These are phyloP conservation scores for Tetracladium setigerum DNA, from an alignment of 495 filamentous ascomycete genomes.

Conservation along the genomic window DNA sequence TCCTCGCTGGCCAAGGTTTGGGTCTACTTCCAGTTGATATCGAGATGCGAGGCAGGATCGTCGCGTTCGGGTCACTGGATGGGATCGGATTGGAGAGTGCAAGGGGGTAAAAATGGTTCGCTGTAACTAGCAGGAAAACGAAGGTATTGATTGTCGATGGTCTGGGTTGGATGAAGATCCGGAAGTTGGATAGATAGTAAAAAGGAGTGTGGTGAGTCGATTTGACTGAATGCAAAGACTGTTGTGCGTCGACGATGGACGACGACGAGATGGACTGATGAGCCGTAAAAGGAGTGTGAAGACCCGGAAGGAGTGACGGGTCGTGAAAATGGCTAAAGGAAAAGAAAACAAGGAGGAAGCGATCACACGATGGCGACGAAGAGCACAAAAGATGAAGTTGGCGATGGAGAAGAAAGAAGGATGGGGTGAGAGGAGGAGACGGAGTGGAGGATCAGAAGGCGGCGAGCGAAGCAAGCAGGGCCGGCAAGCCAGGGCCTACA, in stretches of 20 bases:
- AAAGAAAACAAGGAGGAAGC: constrained; percentile 11
- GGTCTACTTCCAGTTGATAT: constrained; percentile 11
- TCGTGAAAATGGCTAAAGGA: constrained; percentile 17
- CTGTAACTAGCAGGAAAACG: constrained; percentile 25
- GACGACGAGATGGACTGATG: neutral
- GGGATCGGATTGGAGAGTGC: neutral
- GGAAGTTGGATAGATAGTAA: no score
- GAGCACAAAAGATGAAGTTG: constrained; percentile 7
- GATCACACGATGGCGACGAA: constrained; percentile 8
- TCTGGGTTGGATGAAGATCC: no score
- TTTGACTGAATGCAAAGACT: no score
- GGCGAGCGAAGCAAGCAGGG: neutral
- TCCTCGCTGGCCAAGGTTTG: neutral
- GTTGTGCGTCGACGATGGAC: no score
- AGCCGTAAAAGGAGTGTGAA: constrained; percentile 1
- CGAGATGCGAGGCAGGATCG: constrained; percentile 2
- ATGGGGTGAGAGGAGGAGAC: constrained; percentile 7
- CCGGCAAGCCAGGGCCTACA: no score
- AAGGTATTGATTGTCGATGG: no score
- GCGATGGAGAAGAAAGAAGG: constrained; percentile 1
- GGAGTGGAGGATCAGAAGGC: constrained; percentile 4
- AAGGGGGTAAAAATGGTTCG: constrained; percentile 20
- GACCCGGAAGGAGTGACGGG: constrained; percentile 20
- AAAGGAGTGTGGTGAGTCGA: no score
- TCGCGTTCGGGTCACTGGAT: constrained; percentile 3